These are phyloP conservation scores for Candida suzukii DNA, from an alignment of 805 yeast genomes.

Conservation along the genomic window DNA sequence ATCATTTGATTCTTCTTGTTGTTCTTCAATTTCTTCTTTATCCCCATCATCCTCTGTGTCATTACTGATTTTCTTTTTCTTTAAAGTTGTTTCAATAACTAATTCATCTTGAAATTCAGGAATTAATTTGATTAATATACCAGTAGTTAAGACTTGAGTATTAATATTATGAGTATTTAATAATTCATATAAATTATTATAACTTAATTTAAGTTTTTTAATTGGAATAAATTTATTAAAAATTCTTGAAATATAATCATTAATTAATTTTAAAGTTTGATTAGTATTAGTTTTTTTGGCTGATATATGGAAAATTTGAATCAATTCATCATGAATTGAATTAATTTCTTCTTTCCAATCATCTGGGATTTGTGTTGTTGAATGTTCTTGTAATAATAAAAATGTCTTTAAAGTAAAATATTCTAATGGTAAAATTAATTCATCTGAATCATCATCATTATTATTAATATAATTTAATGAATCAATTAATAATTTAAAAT, in stretches of 20 bases:
- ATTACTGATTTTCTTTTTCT: slow-evolving; percentile 28
- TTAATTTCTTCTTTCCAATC: slow-evolving; percentile 26
- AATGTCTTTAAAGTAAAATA: slow-evolving; percentile 40
- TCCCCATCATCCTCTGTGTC: slow-evolving; percentile 1
- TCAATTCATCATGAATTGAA: slow-evolving; percentile 33
- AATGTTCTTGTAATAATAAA: slow-evolving; percentile 20
- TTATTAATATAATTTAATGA: slow-evolving; percentile 32
- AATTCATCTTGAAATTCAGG: slow-evolving; percentile 45
- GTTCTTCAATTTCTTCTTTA: slow-evolving; percentile 20
- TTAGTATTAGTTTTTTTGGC: slow-evolving; percentile 7
- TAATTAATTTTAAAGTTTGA: slow-evolving; percentile 28
- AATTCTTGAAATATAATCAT: slow-evolving; percentile 23
- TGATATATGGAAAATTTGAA: slow-evolving; percentile 31
- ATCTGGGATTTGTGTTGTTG: too few relatives aligned
- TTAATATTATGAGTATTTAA: slow-evolving; percentile 19
- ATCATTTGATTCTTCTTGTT: slow-evolving; percentile 6
- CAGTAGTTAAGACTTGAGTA: slow-evolving; percentile 38
- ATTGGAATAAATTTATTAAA: slow-evolving; percentile 19
- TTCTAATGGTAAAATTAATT: slow-evolving; percentile 31
- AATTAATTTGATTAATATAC: slow-evolving; percentile 33
- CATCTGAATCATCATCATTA: too few relatives aligned
- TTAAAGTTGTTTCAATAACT: slow-evolving; percentile 56
- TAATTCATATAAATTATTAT: slow-evolving; percentile 29
- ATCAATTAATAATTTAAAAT: slow-evolving; percentile 33
- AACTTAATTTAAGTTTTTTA: slow-evolving; percentile 25